Evolutionary conservation across 495 filamentous ascomycete genomes (phyloP).

Genomic region (Corynascus novoguineensis): DNA sequence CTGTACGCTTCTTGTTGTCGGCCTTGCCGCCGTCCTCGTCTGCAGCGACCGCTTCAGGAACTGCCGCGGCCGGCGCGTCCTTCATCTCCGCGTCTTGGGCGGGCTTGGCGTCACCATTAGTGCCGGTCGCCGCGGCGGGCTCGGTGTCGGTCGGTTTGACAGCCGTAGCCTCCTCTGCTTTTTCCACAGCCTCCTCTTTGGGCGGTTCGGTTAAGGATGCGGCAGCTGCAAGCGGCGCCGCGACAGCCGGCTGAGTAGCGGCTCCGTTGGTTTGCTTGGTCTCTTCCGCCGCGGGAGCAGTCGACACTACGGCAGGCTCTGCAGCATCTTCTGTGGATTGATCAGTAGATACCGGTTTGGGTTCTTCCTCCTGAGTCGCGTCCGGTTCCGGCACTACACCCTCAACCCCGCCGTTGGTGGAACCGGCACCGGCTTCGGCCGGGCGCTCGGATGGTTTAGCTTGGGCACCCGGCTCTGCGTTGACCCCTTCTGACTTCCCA

Average conservation of each 20-base stretch:
- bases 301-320: conserved; percentile 1
- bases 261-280: conserved; percentile 9
- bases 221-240: neutral
- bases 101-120: conserved; percentile 8
- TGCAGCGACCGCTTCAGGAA: neutral
- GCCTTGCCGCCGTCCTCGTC: neutral
- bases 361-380: neutral
- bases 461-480: neutral
- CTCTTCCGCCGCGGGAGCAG: neutral
- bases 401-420: neutral
- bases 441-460: neutral
- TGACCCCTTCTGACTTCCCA: neutral
- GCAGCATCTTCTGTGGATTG: conserved; percentile 1
- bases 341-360: neutral
- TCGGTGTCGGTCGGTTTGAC: conserved; percentile 8
- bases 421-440: neutral
- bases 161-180: neutral
- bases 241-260: conserved; percentile 8
- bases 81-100: conserved; percentile 20
- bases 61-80: conserved; percentile 13
- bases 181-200: conserved; percentile 11
- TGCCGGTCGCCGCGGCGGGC: conserved; percentile 1
- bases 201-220: neutral
- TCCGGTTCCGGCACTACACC: neutral
- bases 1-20: conserved; percentile 16